These are phyloP conservation scores for Mortierella hygrophila DNA, from an alignment of 192 early-diverging fungal species.

Conservation along the genomic window DNA sequence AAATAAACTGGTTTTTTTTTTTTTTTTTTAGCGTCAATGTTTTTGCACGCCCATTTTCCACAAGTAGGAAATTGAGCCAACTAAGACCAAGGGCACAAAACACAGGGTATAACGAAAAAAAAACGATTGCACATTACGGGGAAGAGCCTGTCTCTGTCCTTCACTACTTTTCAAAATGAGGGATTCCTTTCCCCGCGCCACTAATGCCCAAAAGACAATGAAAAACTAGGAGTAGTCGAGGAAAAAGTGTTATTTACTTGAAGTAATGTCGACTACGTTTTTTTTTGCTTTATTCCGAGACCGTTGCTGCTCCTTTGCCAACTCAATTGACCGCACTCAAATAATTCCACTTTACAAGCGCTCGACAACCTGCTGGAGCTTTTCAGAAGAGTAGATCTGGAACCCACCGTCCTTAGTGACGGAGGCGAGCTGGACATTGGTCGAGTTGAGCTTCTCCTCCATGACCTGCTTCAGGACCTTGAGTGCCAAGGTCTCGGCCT, in stretches of 20 bases:
- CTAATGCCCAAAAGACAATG: not conserved
- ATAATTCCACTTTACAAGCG: conserved; percentile 63
- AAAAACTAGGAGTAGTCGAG: not conserved
- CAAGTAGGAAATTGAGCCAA: too few species aligned
- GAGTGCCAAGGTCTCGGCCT: conserved; percentile 91
- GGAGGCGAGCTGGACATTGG: conserved; percentile 95
- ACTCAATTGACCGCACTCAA: too few species aligned
- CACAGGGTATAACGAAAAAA: too few species aligned
- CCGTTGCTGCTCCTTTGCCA: not conserved
- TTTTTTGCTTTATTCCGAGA: not conserved
- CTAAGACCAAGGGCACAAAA: too few species aligned
- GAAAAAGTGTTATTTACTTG: not conserved
- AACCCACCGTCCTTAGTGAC: conserved; percentile 86
- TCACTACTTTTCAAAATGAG: too few species aligned
- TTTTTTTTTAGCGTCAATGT: too few species aligned
- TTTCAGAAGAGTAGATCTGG: conserved; percentile 82
- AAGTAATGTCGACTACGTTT: not conserved
- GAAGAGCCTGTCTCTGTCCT: too few species aligned
- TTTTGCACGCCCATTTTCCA: too few species aligned
- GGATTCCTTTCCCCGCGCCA: not conserved
- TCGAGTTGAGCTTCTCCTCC: conserved; percentile 98
- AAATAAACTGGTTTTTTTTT: too few species aligned
- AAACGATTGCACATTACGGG: too few species aligned
- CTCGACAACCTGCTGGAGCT: conserved; percentile 84
- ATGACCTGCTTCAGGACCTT: conserved; percentile 99